These are phyloP conservation scores for Usnea hakonensis DNA, from an alignment of 495 filamentous ascomycete genomes.

Conservation along the genomic window DNA sequence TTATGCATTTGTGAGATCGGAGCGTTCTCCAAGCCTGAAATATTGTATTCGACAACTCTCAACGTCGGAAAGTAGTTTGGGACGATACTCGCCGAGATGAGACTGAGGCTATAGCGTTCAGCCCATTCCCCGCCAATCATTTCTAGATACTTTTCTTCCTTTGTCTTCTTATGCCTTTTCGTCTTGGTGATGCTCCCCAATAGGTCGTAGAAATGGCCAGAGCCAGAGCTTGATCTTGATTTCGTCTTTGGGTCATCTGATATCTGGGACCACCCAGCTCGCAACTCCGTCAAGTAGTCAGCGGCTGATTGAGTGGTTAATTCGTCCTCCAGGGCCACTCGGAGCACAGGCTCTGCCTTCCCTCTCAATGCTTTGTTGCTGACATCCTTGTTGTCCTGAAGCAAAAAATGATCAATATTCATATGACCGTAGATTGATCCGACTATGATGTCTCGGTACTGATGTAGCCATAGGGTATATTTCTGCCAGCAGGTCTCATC, in stretches of 20 bases:
- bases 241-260: constrained; percentile 45
- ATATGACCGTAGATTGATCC: constrained; percentile 83
- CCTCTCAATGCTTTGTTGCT: constrained; percentile 45
- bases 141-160: constrained; percentile 44
- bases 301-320: constrained; percentile 56
- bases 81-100: constrained; percentile 78
- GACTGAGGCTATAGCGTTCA: constrained; percentile 73
- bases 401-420: constrained; percentile 96
- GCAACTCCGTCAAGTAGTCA: constrained; percentile 73
- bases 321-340: constrained; percentile 30
- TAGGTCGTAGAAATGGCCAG: constrained; percentile 7
- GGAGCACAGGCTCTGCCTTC: constrained; percentile 13
- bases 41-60: constrained; percentile 87
- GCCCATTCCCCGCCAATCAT: constrained; percentile 71
- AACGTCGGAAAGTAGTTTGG: constrained; percentile 90
- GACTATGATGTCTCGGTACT: constrained; percentile 85
- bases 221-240: constrained; percentile 4
- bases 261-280: constrained; percentile 67
- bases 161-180: constrained; percentile 44
- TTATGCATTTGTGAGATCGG: neutral
- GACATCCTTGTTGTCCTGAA: constrained; percentile 79
- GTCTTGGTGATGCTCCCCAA: constrained; percentile 19
- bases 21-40: constrained; percentile 59
- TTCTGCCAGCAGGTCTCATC: constrained; percentile 97
- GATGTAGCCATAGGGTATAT: constrained; percentile 81